Evolutionary conservation across 805 yeast genomes (phyloP).

Genomic region (Candida khao-thaluensis): DNA sequence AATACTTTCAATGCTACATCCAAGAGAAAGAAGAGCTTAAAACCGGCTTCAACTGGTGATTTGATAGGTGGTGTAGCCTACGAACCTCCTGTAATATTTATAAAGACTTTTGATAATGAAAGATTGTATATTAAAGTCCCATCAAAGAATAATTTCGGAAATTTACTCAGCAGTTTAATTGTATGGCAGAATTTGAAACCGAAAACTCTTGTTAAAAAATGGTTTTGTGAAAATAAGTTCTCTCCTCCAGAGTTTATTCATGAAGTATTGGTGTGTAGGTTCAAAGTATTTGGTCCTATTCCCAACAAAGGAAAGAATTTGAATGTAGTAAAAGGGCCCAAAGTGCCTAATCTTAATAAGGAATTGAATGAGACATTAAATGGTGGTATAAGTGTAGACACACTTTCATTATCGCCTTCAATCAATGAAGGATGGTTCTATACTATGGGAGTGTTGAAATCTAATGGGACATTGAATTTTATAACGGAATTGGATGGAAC

Average conservation of each 20-base stretch:
- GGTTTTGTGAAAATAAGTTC: constrained; percentile 44
- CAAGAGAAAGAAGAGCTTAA: constrained; percentile 6
- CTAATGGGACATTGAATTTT: constrained; percentile 61
- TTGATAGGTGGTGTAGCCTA: constrained; percentile 1
- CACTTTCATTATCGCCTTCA: constrained; percentile 3
- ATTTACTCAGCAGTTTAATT: constrained; percentile 44
- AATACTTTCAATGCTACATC: constrained; percentile 6
- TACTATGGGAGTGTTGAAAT: constrained; percentile 66
- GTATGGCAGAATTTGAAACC: constrained; percentile 60
- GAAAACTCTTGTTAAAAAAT: constrained; percentile 53
- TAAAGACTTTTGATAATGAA: constrained; percentile 41
- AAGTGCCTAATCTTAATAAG: constrained; percentile 32
- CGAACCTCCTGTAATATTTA: constrained; percentile 39
- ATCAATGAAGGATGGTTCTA: constrained; percentile 64
- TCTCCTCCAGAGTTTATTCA: constrained; percentile 20
- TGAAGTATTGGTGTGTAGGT: constrained; percentile 58
- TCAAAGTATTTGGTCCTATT: constrained; percentile 64
- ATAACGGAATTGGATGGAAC: constrained; percentile 65
- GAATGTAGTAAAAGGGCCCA: constrained; percentile 36
- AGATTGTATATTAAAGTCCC: constrained; percentile 37
- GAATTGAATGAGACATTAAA: neutral
- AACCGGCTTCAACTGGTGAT: constrained; percentile 2
- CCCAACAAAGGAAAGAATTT: constrained; percentile 41
- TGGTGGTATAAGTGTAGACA: neutral
- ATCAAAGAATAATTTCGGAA: constrained; percentile 38